Percentiles rank a stretch among this genome's conserved stretches.
Conservation (phyloP, 2,329 filamentous ascomycete genomes). For the Didymella pomorum region DNA sequence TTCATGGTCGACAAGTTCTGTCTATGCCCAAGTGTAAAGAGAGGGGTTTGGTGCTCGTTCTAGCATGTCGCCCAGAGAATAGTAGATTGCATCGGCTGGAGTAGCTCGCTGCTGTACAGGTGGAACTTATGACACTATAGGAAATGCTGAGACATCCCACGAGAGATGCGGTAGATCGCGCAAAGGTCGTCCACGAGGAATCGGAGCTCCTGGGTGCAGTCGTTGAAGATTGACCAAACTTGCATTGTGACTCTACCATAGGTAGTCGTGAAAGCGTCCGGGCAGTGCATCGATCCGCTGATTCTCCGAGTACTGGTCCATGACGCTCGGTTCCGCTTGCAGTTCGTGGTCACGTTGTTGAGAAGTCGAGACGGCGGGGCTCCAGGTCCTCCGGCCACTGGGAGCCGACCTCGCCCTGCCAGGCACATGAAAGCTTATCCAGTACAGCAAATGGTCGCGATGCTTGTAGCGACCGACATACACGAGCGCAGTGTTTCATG, state of each 20-base stretch:
- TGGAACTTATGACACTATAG: too few relatives aligned
- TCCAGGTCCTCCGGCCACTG: constrained; percentile 9
- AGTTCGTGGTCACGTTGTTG: neutral
- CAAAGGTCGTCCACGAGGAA: neutral
- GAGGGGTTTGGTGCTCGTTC: too few relatives aligned
- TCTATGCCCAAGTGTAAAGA: too few relatives aligned
- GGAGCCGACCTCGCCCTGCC: constrained; percentile 24
- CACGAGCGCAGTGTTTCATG: constrained; percentile 29
- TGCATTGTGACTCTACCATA: neutral
- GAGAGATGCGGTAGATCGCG: neutral
- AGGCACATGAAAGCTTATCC: constrained; percentile 27
- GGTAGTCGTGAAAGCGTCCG: neutral
- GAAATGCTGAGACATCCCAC: too few relatives aligned
- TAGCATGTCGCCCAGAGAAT: too few relatives aligned
- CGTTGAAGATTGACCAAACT: too few relatives aligned
- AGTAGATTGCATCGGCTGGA: too few relatives aligned
- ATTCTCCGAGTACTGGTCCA: neutral
- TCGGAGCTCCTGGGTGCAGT: too few relatives aligned
- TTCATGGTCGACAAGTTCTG: too few relatives aligned
- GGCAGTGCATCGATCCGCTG: neutral
- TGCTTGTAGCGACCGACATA: constrained; percentile 21
- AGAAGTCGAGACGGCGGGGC: neutral
- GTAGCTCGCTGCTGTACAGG: too few relatives aligned
- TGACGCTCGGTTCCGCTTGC: too few relatives aligned
- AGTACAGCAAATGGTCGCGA: constrained; percentile 29